These are phyloP conservation scores for Vitis hybrid DNA, from an alignment of 177 flowering plant genomes.

Conservation along the genomic window DNA sequence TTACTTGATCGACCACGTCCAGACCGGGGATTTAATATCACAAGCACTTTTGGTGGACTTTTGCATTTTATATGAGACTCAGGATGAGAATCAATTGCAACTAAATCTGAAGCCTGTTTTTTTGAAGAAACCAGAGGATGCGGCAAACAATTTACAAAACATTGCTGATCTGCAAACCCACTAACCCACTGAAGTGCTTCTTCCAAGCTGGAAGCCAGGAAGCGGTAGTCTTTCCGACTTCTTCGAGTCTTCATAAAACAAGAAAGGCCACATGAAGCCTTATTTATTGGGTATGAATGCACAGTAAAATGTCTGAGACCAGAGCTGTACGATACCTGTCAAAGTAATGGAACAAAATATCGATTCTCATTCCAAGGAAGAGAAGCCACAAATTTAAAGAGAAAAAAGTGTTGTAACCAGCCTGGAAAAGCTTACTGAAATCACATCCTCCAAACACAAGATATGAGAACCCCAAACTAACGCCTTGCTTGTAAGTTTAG, in stretches of 20 bases:
- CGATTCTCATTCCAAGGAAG: background rate
- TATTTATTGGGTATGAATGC: constrained; percentile 82
- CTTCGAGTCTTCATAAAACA: constrained; percentile 72
- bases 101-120: constrained; percentile 67
- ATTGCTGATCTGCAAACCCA: constrained; percentile 93
- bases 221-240: constrained; percentile 77
- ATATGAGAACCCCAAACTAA: constrained; percentile 78
- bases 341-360: constrained; percentile 16
- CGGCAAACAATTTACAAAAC: constrained; percentile 81
- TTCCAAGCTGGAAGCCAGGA: constrained; percentile 72
- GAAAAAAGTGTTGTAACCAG: background rate
- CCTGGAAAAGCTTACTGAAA: constrained; percentile 58
- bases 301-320: constrained; percentile 92
- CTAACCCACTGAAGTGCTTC: constrained; percentile 94
- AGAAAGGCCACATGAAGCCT: constrained; percentile 60
- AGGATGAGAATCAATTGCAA: constrained; percentile 59
- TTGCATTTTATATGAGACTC: constrained; percentile 73
- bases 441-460: constrained; percentile 73
- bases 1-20: constrained; percentile 98
- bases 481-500: constrained; percentile 92
- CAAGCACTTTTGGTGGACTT: constrained; percentile 83
- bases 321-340: constrained; percentile 74
- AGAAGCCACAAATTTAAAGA: background rate
- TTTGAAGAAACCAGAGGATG: constrained; percentile 86
- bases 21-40: constrained; percentile 93